phyloP scores from a whole-genome alignment of 225 moss, liverwort and hornwort genomes.

The Pleurozium schreberi region DNA sequence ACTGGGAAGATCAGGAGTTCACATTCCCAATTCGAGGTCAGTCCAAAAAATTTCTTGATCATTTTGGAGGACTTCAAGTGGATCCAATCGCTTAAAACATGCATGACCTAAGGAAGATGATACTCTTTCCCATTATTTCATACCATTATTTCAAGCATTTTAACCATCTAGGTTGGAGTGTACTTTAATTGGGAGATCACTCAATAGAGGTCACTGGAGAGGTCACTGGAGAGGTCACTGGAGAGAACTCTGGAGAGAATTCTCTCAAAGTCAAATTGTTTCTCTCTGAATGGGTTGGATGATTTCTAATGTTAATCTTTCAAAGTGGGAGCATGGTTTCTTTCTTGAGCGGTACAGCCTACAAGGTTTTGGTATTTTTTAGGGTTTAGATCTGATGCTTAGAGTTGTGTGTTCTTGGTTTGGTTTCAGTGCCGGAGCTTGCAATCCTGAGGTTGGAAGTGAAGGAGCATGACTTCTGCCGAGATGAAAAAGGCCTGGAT shows the following conservation, averaged over 20 bases:
- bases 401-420: not conserved
- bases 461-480: constrained; percentile 56
- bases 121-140: not conserved
- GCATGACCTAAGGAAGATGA: not conserved
- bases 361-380: not conserved
- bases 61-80: not conserved
- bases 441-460: constrained; percentile 82
- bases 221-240: not conserved
- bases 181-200: not conserved
- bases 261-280: not conserved
- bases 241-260: too few species aligned
- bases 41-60: not conserved
- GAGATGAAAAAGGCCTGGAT: constrained; percentile 26
- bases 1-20: constrained; percentile 32
- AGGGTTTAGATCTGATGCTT: not conserved
- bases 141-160: not conserved
- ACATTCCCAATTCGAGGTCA: constrained; percentile 38
- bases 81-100: not conserved
- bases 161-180: too few species aligned
- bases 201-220: not conserved
- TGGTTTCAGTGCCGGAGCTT: constrained; percentile 68
- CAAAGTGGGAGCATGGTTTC: not conserved
- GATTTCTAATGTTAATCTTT: not conserved
- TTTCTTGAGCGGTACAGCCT: not conserved
- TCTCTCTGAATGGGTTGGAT: not conserved